Base-by-base conservation (phyloP, 1,284 basidiomycete genomes). In the Rhodofomes roseus region DNA sequence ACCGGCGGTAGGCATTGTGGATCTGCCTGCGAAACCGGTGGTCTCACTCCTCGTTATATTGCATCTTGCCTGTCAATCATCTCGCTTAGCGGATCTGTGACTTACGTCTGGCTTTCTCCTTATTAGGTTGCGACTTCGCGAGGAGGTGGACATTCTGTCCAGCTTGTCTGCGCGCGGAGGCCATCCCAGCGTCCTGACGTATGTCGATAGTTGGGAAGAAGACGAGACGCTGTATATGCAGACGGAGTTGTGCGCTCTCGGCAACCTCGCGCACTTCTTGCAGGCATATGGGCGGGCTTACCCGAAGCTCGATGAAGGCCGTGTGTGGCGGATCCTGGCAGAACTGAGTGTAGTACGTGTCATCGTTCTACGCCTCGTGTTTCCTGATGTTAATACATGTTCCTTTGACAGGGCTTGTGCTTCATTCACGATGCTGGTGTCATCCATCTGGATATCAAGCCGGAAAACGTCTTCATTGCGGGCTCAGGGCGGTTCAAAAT, bases 181-280 rank as follows among this genome's bases (percentile, higher is more conserved):
- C 20, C 74, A 92, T 75, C 84, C 85, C 1, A 94, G 96, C 73
- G 88, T 98, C 20, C 84, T 99, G 52, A 83, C 83, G n/a, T 96
- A 97, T 66, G 81, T 94, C 60, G 94, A 97, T 76, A 95, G 94
- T 60, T 99, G 97, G 97, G 96, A 99, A 74, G 93, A 99, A 76
- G 85, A 92, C 62, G 89, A 95, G 56, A 84, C 87, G 60, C 79
- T 99, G 34, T 98, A 85, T 76, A 96, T 99, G 66, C 93, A 91
- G 71, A 98, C 96, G 2, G 97, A 99, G 74, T 83, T 98, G 37
- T 99, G 97, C 75, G 90, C 92, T 65, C 83, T 92, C 61, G 97
- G 97, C 60, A 96, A 94, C 71, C 85, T 99, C 64, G 88, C 89
- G 1, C 89, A 87, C 70, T 98, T 99, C 81, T 79, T 99, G 65